These are phyloP conservation scores for Neurospora crassa DNA, from an alignment of 2,329 filamentous ascomycete species.

Conservation along the genomic window DNA sequence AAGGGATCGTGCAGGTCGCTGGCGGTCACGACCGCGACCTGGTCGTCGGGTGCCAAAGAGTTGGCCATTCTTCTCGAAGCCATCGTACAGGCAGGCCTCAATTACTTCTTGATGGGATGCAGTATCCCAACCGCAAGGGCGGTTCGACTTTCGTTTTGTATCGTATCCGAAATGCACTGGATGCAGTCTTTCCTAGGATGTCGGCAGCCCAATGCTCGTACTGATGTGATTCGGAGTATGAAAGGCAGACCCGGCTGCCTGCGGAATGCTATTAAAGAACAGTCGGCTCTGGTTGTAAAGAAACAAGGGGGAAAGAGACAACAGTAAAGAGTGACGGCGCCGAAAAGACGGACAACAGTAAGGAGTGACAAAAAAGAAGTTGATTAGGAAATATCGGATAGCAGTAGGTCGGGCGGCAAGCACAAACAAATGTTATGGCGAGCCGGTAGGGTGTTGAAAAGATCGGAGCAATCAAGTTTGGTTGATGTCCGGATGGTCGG, in stretches of 20 bases:
- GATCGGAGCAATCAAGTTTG: background rate
- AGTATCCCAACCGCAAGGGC: constrained; percentile 3
- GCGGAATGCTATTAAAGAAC: background rate
- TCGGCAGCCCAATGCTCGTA: background rate
- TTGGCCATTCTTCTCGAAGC: constrained; percentile 15
- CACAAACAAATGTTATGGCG: background rate
- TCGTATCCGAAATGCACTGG: constrained; percentile 4
- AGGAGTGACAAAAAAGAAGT: constrained; percentile 3
- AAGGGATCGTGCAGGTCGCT: constrained; percentile 43
- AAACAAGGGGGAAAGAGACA: background rate
- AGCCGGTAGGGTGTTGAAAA: constrained; percentile 2
- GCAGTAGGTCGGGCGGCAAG: constrained; percentile 1
- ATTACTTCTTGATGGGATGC: background rate
- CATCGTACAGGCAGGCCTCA: constrained; percentile 3
- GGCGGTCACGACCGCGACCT: constrained; percentile 11
- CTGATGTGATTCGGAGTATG: constrained; percentile 1
- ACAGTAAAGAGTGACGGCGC: constrained; percentile 1
- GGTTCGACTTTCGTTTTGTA: constrained; percentile 1
- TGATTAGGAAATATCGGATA: constrained; percentile 2
- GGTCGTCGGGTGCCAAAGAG: constrained; percentile 17
- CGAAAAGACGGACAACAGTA: constrained; percentile 4
- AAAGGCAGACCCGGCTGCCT: constrained; percentile 13
- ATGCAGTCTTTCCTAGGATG: constrained; percentile 7
- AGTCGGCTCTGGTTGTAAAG: background rate
- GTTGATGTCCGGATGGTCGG: constrained; percentile 3